Percentiles rank a stretch among this genome's conserved stretches.
phyloP scores from a whole-genome alignment of 2,329 filamentous ascomycete species.

The Penicillium glabrum region DNA sequence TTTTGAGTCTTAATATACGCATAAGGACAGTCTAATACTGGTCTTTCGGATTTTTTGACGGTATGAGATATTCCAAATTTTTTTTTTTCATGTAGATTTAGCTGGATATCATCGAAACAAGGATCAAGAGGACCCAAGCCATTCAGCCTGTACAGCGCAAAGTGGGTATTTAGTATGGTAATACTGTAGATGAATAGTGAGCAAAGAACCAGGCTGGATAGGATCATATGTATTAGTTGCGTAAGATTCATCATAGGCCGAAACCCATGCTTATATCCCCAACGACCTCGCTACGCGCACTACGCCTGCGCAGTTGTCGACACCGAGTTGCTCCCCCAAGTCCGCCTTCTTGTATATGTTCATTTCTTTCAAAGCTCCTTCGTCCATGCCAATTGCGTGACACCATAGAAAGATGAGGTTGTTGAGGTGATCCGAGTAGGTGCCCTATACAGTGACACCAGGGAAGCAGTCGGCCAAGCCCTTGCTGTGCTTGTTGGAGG shows the following conservation, averaged over 20 bases:
- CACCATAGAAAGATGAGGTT: neutral
- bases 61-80: neutral
- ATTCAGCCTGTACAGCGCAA: neutral
- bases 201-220: neutral
- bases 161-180: neutral
- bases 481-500: constrained; percentile 75
- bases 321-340: neutral
- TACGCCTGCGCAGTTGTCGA: neutral
- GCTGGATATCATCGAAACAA: neutral
- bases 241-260: neutral
- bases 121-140: neutral
- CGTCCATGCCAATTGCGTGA: neutral
- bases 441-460: constrained; percentile 6
- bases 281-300: neutral
- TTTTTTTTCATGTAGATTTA: neutral
- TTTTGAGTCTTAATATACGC: neutral
- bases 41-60: neutral
- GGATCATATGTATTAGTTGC: neutral
- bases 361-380: neutral
- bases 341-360: neutral
- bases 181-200: neutral
- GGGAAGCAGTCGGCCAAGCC: constrained; percentile 71
- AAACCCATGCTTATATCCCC: neutral
- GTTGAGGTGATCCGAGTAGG: neutral
- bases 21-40: no score